Evolutionary conservation across 148 eudicot genomes (phyloP), one percentile per base, ranked within the genome.

Genomic region (Oxyria digyna): DNA sequence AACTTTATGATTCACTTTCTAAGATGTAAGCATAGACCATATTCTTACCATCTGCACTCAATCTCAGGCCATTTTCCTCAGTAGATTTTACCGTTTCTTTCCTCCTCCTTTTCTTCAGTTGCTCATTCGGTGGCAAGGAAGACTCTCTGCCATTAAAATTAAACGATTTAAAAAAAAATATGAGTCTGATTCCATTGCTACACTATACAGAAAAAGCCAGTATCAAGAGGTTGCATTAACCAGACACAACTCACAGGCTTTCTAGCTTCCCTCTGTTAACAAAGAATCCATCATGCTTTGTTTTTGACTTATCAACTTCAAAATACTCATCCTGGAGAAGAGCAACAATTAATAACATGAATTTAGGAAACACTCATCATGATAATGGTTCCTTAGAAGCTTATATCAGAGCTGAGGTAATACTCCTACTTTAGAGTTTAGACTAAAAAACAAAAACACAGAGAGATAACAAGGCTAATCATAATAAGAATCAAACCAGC

Each of bases 231-330:
- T 27, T 59, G 65, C 37, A 59, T 27, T 27, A 59, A 13, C 35
- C 65, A 27, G n/a, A 1, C 27, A 59, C 18, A 15, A 66, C 63
- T 73, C 43, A 38, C 66, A 74, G 62, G 32, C 94, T 87, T 79
- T 95, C 99, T 72, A 95, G 78, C 75, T 75, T 84, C 54, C 99
- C 99, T 46, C 93, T 82, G 65, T 95, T 95, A 37, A 95, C 96
- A 82, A 95, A 95, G 81, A 91, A 95, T 8, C 99, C 99, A 73
- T 91, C 99, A 72, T 95, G 99, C 77, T 88, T 95, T 69, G 95
- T 83, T 72, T 87, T 84, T 40, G 97, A 87, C 81, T 95, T 91
- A 78, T 95, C 99, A 78, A 95, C 99, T 83, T 95, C 89, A 78
- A 95, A 95, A 77, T 95, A 95, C 73, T 91, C 99, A 62, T 71